These are phyloP conservation scores for Coemansia sp. DNA, from an alignment of 192 early-diverging fungal genomes.

Conservation along the genomic window DNA sequence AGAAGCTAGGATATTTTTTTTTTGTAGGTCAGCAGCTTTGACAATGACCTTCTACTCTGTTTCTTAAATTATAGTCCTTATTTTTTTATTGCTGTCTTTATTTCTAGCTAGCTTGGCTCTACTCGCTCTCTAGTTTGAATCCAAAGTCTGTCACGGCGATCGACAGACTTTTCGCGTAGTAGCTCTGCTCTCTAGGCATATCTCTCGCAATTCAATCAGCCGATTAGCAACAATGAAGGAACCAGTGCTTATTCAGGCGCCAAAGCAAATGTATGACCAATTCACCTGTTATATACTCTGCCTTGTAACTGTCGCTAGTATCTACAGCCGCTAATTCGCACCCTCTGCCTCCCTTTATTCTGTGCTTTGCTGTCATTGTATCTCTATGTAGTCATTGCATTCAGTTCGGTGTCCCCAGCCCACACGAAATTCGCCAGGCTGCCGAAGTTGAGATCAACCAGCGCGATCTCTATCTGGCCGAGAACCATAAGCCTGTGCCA, in stretches of 20 bases:
- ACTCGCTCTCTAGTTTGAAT: background rate
- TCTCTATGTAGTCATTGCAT: constrained; percentile 74
- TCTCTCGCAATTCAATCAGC: background rate
- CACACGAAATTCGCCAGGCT: constrained; percentile 83
- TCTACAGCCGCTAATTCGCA: background rate
- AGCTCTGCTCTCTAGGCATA: background rate
- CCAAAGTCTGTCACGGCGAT: background rate
- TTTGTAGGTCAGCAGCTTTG: background rate
- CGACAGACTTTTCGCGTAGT: background rate
- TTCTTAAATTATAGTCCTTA: background rate
- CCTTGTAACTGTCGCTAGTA: background rate
- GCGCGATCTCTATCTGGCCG: constrained; percentile 76
- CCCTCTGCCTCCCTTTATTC: background rate
- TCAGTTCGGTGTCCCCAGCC: constrained; percentile 92
- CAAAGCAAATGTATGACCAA: constrained; percentile 70
- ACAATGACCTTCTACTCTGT: background rate
- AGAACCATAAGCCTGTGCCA: constrained; percentile 71
- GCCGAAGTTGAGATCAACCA: constrained; percentile 90
- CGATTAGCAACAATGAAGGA: constrained; percentile 66
- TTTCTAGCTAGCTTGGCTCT: background rate
- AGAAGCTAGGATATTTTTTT: background rate
- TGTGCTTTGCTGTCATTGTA: background rate
- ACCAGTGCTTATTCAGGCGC: constrained; percentile 66
- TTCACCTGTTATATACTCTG: background rate
- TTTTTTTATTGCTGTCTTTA: background rate